Percentiles rank a stretch among this genome's conserved stretches.
Conservation (phyloP, 2,329 filamentous ascomycete species). For the Aspergillus intermedius region DNA sequence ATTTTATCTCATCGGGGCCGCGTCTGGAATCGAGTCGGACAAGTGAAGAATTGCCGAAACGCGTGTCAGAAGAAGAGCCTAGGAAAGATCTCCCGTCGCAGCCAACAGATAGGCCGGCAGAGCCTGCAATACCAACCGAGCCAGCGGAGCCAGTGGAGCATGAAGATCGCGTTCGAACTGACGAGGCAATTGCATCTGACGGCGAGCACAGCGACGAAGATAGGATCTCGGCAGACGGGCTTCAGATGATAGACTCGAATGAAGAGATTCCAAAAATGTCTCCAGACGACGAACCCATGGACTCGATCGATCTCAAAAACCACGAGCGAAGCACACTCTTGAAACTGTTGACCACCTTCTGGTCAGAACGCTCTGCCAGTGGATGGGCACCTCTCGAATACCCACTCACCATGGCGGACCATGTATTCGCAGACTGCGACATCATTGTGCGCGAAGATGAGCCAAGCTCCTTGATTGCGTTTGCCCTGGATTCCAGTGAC, state of each 20-base stretch:
- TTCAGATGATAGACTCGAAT: conserved; percentile 51
- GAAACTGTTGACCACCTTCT: conserved; percentile 95
- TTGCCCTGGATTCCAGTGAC: conserved; percentile 80
- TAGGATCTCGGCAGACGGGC: conserved; percentile 61
- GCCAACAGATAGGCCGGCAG: conserved; percentile 32
- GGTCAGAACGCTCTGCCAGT: conserved; percentile 94
- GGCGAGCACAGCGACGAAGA: conserved; percentile 70
- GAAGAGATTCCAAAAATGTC: conserved; percentile 48
- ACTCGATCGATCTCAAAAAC: conserved; percentile 71
- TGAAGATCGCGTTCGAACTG: conserved; percentile 36
- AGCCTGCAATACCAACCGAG: conserved; percentile 20
- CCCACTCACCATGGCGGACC: conserved; percentile 77
- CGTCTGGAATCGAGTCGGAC: conserved; percentile 25
- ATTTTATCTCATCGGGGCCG: conserved; percentile 24
- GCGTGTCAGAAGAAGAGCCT: conserved; percentile 18
- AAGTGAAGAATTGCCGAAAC: conserved; percentile 21
- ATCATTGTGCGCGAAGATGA: conserved; percentile 97
- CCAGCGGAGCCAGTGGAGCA: conserved; percentile 37
- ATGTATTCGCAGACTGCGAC: conserved; percentile 94
- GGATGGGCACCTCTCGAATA: conserved; percentile 92
- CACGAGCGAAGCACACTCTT: conserved; percentile 90
- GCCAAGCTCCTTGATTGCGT: conserved; percentile 89
- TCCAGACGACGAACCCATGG: conserved; percentile 49
- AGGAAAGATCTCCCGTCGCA: conserved; percentile 28
- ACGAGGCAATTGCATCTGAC: conserved; percentile 53